Evolutionary conservation across 2,329 filamentous ascomycete species (phyloP), one percentile per base, ranked within the genome.

Genomic region (Colletotrichum incanum): DNA sequence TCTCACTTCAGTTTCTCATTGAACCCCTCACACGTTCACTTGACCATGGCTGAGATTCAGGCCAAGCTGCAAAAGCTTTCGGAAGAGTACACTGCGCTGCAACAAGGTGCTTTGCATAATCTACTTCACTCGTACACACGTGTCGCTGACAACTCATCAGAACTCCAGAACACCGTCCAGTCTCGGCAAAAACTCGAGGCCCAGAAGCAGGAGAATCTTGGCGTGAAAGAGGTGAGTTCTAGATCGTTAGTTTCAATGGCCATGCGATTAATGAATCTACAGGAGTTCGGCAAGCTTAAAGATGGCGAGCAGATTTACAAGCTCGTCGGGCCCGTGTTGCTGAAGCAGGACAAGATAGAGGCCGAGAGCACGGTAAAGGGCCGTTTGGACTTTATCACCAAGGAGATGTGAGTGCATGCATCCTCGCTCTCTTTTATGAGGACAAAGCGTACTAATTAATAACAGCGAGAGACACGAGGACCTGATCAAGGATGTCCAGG

Each of bases 261-360:
- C 55, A 28, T 16, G 12, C 16, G 18, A n/a, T 47, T 67, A 6
- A 70, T 8, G 1, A 2, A 11, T 1, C 37, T 20, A 43, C 75
- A 96, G 92, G 96, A 98, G 82, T 98, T 98, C 81, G 87, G 90
- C 50, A 88, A 89, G 65, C 87, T 98, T 71, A 90, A 92, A 77
- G 92, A 95, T 47, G 93, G 93, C 76, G 93, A 97, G 78, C 94
- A 91, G 75, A 97, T 99, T 82, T 99, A 97, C 90, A 99, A 98
- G 84, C 90, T 98, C 52, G 91, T 98, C 58, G 96, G 96, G 0
- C 96, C 96, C 0, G 94, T 98, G 8, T 85, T 99, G 47, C 83
- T 99, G 78, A 98, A 98, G 87, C 96, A 99, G 83, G 96, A 98
- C 70, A 95, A 94, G 82, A 85, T 90, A 1, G 96, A 99, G 81